Evolutionary conservation across 2,329 filamentous ascomycete species (phyloP).

Genomic region (Fulvia fulva): DNA sequence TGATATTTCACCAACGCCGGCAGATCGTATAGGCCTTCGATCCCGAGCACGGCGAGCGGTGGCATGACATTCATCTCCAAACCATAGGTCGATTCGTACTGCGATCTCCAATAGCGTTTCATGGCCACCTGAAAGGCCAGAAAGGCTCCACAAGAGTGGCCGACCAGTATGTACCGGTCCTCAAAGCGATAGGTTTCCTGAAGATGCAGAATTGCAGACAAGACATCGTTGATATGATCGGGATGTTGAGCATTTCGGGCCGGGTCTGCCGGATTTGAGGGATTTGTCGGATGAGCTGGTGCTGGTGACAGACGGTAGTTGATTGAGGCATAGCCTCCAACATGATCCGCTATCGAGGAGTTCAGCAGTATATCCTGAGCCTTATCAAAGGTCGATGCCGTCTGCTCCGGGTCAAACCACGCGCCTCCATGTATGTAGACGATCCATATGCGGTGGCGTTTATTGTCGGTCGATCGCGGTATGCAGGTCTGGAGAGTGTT

Average conservation of each 20-base stretch:
- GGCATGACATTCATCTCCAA: constrained; percentile 26
- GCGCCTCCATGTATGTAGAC: constrained; percentile 50
- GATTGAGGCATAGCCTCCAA: constrained; percentile 61
- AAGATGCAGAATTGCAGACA: constrained; percentile 50
- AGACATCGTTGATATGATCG: constrained; percentile 58
- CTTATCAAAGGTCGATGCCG: constrained; percentile 33
- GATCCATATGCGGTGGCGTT: constrained; percentile 25
- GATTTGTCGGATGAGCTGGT: constrained; percentile 41
- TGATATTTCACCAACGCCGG: constrained; percentile 49
- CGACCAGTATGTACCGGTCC: constrained; percentile 52
- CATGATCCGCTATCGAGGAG: constrained; percentile 28
- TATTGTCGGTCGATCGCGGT: constrained; percentile 29
- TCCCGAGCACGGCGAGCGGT: constrained; percentile 55
- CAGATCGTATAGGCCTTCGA: constrained; percentile 66
- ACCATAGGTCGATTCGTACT: constrained; percentile 26
- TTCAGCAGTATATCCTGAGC: constrained; percentile 37
- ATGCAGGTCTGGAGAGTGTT: constrained; percentile 44
- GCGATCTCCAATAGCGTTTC: constrained; percentile 37
- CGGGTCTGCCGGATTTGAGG: constrained; percentile 45
- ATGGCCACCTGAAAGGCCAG: constrained; percentile 60
- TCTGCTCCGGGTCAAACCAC: constrained; percentile 47
- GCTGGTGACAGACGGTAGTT: constrained; percentile 61
- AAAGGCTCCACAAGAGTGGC: constrained; percentile 62
- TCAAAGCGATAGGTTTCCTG: constrained; percentile 44
- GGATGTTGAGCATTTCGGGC: constrained; percentile 53